phyloP scores from a whole-genome alignment of 345 rosid genomes.

The Toxicodendron radicans region DNA sequence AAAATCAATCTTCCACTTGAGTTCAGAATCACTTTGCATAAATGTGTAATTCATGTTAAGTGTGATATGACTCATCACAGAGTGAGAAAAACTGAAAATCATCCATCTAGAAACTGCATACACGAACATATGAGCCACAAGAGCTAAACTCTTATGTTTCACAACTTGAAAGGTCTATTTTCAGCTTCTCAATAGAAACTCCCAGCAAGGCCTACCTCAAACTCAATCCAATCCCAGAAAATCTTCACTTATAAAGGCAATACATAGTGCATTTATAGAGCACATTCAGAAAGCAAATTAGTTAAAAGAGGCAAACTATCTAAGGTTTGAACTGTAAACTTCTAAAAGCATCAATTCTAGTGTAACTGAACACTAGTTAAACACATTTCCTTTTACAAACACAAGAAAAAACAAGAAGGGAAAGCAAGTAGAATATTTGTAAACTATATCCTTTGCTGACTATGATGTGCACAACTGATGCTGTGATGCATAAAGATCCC shows the following conservation, averaged over 20 bases:
- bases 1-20: background rate
- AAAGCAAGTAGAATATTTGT: background rate
- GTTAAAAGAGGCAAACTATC: too few species aligned
- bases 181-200: background rate
- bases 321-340: background rate
- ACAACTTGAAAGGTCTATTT: background rate
- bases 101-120: background rate
- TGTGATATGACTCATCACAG: background rate
- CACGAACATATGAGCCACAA: background rate
- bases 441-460: background rate
- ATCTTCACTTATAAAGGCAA: background rate
- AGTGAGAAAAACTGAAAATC: background rate
- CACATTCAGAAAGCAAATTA: too few species aligned
- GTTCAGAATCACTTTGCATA: background rate
- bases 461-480: too few species aligned
- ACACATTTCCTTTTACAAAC: background rate
- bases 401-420: background rate
- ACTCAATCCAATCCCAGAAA: background rate
- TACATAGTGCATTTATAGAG: background rate
- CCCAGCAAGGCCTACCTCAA: background rate
- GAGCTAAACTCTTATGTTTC: background rate
- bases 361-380: background rate
- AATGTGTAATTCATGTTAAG: background rate
- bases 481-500: background rate
- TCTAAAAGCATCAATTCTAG: background rate